phyloP scores from a whole-genome alignment of 2,329 filamentous ascomycete genomes.

The Sordariomycetes sp. region DNA sequence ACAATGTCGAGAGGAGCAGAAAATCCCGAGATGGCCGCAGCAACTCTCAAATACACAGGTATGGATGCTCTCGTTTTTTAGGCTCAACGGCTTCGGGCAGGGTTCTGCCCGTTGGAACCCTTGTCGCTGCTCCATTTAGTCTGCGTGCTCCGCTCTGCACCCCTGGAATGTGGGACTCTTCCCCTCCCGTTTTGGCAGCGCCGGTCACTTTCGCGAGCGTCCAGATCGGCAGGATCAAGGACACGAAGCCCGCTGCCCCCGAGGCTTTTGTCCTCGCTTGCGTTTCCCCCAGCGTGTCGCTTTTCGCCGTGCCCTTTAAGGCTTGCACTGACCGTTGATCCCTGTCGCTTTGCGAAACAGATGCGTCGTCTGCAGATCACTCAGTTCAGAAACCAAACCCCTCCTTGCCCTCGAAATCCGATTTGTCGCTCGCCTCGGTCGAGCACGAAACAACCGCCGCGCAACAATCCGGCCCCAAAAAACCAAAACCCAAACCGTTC shows the following conservation, averaged over 20 bases:
- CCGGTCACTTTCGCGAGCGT: background rate
- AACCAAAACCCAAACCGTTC: conserved; percentile 45
- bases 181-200: background rate
- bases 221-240: background rate
- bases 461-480: conserved; percentile 21
- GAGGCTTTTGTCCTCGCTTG: background rate
- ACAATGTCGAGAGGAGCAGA: conserved; percentile 25
- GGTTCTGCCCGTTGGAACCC: background rate
- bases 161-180: background rate
- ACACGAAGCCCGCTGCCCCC: background rate
- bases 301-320: conserved; percentile 3
- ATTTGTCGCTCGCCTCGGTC: conserved; percentile 39
- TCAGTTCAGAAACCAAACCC: conserved; percentile 26
- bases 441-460: conserved; percentile 28
- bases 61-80: conserved; percentile 6
- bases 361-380: conserved; percentile 19
- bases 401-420: conserved; percentile 35
- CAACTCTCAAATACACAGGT: conserved; percentile 10
- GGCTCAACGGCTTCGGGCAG: background rate
- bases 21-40: conserved; percentile 13
- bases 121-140: background rate
- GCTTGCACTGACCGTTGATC: conserved; percentile 7
- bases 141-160: background rate
- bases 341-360: conserved; percentile 11
- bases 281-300: background rate